Percentiles rank a stretch among this genome's conserved stretches.
Conservation (phyloP, 345 rosid species). For the Sapria himalayana region DNA sequence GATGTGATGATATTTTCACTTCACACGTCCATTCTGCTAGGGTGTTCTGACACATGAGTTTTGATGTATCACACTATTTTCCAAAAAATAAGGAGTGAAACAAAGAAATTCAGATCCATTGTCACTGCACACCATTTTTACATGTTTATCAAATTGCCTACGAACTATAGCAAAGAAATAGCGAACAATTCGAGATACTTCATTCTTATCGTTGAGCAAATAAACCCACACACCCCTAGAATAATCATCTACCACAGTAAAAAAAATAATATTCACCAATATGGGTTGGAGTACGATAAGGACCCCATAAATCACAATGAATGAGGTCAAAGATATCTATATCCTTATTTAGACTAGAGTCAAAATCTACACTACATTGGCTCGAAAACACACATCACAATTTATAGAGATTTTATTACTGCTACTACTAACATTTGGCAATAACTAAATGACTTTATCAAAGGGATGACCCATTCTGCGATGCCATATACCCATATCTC, state of each 20-base stretch:
- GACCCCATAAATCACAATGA: constrained; percentile 4
- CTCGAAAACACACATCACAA: no score
- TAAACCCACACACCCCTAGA: neutral
- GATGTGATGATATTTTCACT: neutral
- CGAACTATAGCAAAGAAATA: neutral
- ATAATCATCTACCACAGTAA: neutral
- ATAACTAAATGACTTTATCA: no score
- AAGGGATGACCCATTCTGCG: no score
- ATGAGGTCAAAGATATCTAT: neutral
- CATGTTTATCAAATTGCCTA: constrained; percentile 1
- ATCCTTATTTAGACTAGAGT: no score
- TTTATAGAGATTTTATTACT: no score
- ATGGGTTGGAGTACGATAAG: neutral
- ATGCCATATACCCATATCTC: no score
- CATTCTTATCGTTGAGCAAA: neutral
- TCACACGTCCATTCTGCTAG: constrained; percentile 5
- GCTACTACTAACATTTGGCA: no score
- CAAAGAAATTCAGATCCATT: constrained; percentile 1
- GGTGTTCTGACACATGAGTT: constrained; percentile 7
- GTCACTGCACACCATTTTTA: neutral
- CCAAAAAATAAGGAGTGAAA: neutral
- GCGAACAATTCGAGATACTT: neutral
- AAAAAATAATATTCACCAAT: neutral
- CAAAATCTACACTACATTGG: no score
- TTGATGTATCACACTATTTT: constrained; percentile 1